These are phyloP conservation scores for Vishniacozyma victoriae DNA, from an alignment of 768 basidiomycete species.

Conservation along the genomic window DNA sequence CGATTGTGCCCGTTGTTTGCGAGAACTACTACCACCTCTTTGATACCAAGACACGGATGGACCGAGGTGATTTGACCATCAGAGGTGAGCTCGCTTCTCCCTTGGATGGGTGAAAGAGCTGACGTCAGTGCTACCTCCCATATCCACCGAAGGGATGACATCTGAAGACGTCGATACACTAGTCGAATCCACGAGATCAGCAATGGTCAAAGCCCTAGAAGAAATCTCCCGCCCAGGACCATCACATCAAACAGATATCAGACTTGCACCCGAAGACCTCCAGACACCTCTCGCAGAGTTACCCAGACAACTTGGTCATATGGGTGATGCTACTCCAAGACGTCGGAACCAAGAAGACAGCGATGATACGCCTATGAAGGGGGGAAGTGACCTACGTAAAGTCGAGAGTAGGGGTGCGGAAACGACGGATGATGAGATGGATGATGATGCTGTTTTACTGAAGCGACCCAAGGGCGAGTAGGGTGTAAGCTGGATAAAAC, in stretches of 20 bases:
- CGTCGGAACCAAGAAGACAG: no score
- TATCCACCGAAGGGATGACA: conserved; percentile 67
- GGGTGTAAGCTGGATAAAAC: no score
- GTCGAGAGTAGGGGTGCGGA: conserved; percentile 12
- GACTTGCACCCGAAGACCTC: not conserved
- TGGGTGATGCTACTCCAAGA: no score
- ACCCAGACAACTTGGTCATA: no score
- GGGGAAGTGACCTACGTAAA: not conserved
- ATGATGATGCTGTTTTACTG: conserved; percentile 44
- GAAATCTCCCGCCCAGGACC: conserved; percentile 60
- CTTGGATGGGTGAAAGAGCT: not conserved
- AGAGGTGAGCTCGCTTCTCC: conserved; percentile 56
- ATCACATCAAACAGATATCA: not conserved
- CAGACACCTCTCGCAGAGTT: not conserved
- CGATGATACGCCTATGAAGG: not conserved
- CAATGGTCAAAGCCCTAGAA: conserved; percentile 71
- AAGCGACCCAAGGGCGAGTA: conserved; percentile 22
- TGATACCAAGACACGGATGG: conserved; percentile 59
- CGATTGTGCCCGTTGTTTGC: conserved; percentile 82
- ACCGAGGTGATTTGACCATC: conserved; percentile 68
- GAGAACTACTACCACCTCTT: conserved; percentile 93
- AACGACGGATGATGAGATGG: conserved; percentile 43
- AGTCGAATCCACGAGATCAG: conserved; percentile 60
- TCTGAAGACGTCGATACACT: conserved; percentile 65
- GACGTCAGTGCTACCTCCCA: conserved; percentile 78